A percentile compares a stretch with the other conserved stretches of the same genome.
phyloP scores from a whole-genome alignment of 2,329 filamentous ascomycete genomes.

The Atkinsonella texensis region DNA sequence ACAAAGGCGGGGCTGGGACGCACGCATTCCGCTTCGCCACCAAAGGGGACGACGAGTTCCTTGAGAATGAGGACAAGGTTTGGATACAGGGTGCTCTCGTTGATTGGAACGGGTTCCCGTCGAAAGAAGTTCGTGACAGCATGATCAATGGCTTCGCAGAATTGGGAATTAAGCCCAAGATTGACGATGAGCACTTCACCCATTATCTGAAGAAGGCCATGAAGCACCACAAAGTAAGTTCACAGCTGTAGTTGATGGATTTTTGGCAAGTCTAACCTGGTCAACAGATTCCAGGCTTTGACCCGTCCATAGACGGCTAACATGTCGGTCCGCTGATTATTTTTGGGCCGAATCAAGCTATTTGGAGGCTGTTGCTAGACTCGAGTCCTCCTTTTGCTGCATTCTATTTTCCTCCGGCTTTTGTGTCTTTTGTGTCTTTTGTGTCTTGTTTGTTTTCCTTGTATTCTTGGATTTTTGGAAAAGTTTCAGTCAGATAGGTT shows the following conservation, averaged over 20 bases:
- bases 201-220: conserved; percentile 6
- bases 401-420: too few relatives aligned
- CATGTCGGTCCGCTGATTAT: background rate
- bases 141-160: conserved; percentile 5
- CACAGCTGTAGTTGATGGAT: background rate
- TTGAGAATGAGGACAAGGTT: conserved; percentile 18
- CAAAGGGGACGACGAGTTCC: conserved; percentile 7
- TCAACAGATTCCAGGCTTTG: background rate
- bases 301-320: background rate
- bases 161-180: conserved; percentile 6
- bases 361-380: too few relatives aligned
- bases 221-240: conserved; percentile 2
- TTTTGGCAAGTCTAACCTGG: background rate
- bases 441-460: too few relatives aligned
- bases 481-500: too few relatives aligned
- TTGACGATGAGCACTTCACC: conserved; percentile 5
- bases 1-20: conserved; percentile 21
- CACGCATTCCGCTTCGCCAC: conserved; percentile 20
- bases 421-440: too few relatives aligned
- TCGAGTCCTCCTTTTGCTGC: too few relatives aligned
- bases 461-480: too few relatives aligned
- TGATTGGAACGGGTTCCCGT: conserved; percentile 7
- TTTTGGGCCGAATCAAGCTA: background rate
- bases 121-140: conserved; percentile 4
- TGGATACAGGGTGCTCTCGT: conserved; percentile 19